Base-by-base conservation (phyloP, 768 basidiomycete genomes). In the Termitomyces eurrhizus region DNA sequence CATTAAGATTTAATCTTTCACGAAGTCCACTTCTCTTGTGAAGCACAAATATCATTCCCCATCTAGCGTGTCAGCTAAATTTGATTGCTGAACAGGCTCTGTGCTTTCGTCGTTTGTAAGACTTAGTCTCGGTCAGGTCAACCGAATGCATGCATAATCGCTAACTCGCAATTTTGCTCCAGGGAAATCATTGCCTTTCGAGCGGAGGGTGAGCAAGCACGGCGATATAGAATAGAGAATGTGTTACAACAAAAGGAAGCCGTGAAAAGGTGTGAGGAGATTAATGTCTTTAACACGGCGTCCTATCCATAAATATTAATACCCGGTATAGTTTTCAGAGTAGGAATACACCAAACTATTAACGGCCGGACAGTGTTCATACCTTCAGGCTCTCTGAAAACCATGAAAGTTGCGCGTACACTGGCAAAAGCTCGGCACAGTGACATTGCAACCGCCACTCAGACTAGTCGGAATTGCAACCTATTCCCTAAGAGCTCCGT, bases 401-500 rank as follows among this genome's bases (percentile, higher is more conserved):
- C 16, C 8, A 26, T 39, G 24, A 29, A 26, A 11, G 41, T n/a
- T 14, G 21, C 9, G 14, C 13, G 4, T 37, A 13, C 21, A 14
- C 21, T 21, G 14, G 14, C 26, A 26, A 39, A 26, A 26, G 41
- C 29, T 14, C 18, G 29, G 41, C 12, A 55, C 12, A 55, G 18
- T 13, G 41, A n/a, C 41, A 21, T 32, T 44, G 39, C n/a, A 32
- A 32, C 26, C 4, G 7, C 53, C 14, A n/a, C 7, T 29, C 39
- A 42, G 18, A 13, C 39, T 29, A 41, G 42, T 26, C 52, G 26
- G 12, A 64, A 29, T 52, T 66, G 69, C 54, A 77, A 64, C 29
- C 72, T 66, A 24, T 56, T 64, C 33, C 72, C 74, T 18, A 78
- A 57, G 11, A 65, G 67, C 49, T 62, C 64, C 8, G 62, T 59